Evolutionary conservation across 768 basidiomycete genomes (phyloP).

Genomic region (Tricholoma terreum): DNA sequence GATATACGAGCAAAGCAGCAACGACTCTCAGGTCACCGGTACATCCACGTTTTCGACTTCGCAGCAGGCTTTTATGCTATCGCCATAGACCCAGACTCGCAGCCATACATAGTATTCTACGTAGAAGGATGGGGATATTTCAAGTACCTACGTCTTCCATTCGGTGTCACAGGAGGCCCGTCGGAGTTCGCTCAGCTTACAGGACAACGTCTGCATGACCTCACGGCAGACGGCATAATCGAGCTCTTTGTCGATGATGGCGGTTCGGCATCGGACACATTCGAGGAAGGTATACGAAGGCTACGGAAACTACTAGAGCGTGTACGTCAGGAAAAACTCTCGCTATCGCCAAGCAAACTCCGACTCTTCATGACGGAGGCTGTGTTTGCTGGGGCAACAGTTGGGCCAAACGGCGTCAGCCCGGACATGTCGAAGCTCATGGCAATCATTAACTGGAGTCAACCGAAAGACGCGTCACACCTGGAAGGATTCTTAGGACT

Average conservation of each 20-base stretch:
- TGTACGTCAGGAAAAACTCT: conserved; percentile 24
- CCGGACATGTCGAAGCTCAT: conserved; percentile 28
- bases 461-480: conserved; percentile 22
- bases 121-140: conserved; percentile 36
- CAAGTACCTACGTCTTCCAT: conserved; percentile 32
- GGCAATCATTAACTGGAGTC: conserved; percentile 25
- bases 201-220: no score
- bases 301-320: conserved; percentile 22
- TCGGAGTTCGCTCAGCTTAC: no score
- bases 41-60: no score
- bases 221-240: conserved; percentile 18
- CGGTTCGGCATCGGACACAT: no score
- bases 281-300: conserved; percentile 23
- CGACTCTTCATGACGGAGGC: conserved; percentile 32
- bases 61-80: conserved; percentile 32
- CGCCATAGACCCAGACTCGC: conserved; percentile 5
- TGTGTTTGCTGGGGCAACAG: no score
- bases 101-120: no score
- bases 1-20: conserved; percentile 33
- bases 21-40: conserved; percentile 27
- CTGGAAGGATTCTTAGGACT: conserved; percentile 27
- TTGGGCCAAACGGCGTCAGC: conserved; percentile 28
- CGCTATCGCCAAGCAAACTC: conserved; percentile 32
- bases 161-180: conserved; percentile 38
- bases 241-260: conserved; percentile 43